Evolutionary conservation across 768 basidiomycete genomes (phyloP), one percentile per base, ranked within the genome.

Genomic region (Psilocybe sp.): DNA sequence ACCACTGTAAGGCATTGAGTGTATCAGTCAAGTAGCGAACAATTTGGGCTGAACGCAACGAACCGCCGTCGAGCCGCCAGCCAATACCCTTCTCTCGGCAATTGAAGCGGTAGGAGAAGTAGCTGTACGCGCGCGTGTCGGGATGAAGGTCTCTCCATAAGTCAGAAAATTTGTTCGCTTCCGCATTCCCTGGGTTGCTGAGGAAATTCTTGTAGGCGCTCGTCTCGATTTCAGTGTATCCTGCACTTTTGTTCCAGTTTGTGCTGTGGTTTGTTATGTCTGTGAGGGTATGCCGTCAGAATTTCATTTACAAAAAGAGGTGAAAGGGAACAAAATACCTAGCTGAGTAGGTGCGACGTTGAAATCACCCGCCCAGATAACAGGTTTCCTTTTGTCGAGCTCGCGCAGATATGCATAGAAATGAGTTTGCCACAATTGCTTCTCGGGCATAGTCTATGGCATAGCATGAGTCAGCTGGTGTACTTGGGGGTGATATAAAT

Each of bases 181-280:
- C 59, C 1, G 65, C 50, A n/a, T 60, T 64, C 4, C 68, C 65
- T 5, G 80, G 68, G 5, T 85, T 74, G 42, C 78, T 68, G 0
- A 95, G 74, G 40, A 93, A 83, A 14, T 78, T 75, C 49, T 76
- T 79, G 64, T 87, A 93, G 0, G 86, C 81, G 4, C 81, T 77
- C 9, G 87, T 91, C 69, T 95, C 92, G 7, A 77, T 81, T 60
- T 89, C 81, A 0, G 92, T 94, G 63, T 91, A 90, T 0, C 92
- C 92, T 1, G 92, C 72, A 0, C 87, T 83, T 63, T 94, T 94
- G 66, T 94, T 92, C 89, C 89, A 92, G 60, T 92, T 92, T 43
- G 72, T 56, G 49, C 84, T 82, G 0, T 84, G 68, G 56, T 90
- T 85, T 10, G 81, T 57, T 14, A 92, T 76, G 62, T 92, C 89